phyloP scores from a whole-genome alignment of 768 basidiomycete genomes.

The Collybiopsis luxurians region DNA sequence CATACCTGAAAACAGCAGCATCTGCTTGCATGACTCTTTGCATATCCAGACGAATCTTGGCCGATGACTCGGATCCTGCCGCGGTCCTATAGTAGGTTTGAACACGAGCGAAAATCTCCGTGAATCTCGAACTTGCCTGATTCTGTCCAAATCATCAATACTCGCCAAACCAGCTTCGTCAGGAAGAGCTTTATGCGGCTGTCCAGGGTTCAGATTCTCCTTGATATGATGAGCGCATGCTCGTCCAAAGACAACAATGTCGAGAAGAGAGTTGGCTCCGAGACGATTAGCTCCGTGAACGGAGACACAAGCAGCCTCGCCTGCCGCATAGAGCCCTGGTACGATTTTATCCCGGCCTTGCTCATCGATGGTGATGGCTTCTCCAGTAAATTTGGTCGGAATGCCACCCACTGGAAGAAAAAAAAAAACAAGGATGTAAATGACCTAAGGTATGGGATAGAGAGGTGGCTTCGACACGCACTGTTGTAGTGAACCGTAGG shows the following conservation, averaged over 20 bases:
- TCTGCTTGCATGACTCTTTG: conserved; percentile 99
- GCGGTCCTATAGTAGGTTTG: conserved; percentile 59
- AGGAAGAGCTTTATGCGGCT: conserved; percentile 84
- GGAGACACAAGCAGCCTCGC: conserved; percentile 99
- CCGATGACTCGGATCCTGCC: conserved; percentile 79
- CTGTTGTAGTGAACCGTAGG: conserved; percentile 99
- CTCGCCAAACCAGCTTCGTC: conserved; percentile 82
- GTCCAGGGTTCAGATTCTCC: conserved; percentile 85
- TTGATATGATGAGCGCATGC: conserved; percentile 97
- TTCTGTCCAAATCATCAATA: conserved; percentile 85
- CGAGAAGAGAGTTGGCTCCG: conserved; percentile 97
- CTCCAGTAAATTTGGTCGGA: conserved; percentile 97
- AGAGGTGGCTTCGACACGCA: no score
- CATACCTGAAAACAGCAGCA: conserved; percentile 91
- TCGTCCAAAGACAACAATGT: conserved; percentile 99
- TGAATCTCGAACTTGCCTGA: conserved; percentile 41
- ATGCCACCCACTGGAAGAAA: conserved; percentile 88
- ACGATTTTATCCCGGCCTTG: conserved; percentile 92
- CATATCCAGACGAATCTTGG: conserved; percentile 90
- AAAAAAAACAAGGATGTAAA: not conserved
- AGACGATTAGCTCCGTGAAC: conserved; percentile 99
- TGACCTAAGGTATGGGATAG: no score
- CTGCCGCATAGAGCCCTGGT: conserved; percentile 96
- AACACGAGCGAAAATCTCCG: not conserved
- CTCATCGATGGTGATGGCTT: conserved; percentile 85